Conservation (phyloP, 495 filamentous ascomycete species). For the Cercophora samala region DNA sequence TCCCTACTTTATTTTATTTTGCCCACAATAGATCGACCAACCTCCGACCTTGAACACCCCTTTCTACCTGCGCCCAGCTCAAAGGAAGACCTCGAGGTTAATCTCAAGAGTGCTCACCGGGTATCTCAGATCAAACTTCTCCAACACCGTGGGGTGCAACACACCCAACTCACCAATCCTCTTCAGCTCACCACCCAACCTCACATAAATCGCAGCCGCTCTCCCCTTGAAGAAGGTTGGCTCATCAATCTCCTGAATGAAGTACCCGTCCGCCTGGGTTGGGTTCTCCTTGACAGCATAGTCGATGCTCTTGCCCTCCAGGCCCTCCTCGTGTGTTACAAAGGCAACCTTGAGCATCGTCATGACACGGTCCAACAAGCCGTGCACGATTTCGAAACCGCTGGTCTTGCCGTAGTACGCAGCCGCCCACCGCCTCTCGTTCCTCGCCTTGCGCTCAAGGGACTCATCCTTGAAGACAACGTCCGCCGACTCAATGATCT, state of each 20-base stretch:
- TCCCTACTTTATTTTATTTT: background rate
- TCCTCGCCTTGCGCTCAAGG: slow-evolving; percentile 77
- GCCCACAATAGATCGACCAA: background rate
- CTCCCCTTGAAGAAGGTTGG: slow-evolving; percentile 88
- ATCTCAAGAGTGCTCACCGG: slow-evolving; percentile 94
- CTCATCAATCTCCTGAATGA: slow-evolving; percentile 88
- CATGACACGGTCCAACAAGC: slow-evolving; percentile 86
- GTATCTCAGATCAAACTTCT: slow-evolving; percentile 90
- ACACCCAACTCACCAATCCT: slow-evolving; percentile 89
- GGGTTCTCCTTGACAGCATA: slow-evolving; percentile 50
- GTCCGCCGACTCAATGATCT: slow-evolving; percentile 90
- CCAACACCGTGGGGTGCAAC: slow-evolving; percentile 84
- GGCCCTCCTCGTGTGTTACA: slow-evolving; percentile 68
- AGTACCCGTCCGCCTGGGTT: slow-evolving; percentile 66
- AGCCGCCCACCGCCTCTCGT: slow-evolving; percentile 93
- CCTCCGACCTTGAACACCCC: background rate
- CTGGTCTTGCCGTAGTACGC: slow-evolving; percentile 92
- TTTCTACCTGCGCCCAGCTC: slow-evolving; percentile 5
- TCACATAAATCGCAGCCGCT: slow-evolving; percentile 75
- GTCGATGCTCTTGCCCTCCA: slow-evolving; percentile 50
- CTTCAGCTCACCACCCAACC: slow-evolving; percentile 63
- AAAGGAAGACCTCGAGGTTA: slow-evolving; percentile 94
- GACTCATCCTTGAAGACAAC: slow-evolving; percentile 81
- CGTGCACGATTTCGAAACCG: slow-evolving; percentile 95
- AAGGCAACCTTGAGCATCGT: slow-evolving; percentile 85